Evolutionary conservation across 345 rosid genomes (phyloP), one percentile per base, ranked within the genome.

Genomic region (Eucalyptus guilfoylei): DNA sequence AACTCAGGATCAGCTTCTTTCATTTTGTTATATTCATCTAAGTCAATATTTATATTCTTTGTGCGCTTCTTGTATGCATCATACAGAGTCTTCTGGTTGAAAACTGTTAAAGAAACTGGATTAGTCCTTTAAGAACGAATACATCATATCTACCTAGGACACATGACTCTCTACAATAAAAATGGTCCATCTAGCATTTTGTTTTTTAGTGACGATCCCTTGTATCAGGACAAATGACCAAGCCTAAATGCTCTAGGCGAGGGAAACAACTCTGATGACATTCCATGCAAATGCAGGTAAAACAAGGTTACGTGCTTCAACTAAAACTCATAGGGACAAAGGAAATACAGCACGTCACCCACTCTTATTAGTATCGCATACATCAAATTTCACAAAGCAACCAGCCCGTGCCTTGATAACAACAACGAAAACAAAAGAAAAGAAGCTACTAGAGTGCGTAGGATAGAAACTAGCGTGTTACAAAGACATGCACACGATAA

Each of bases 1-100:
- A 97, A 97, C 96, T 98, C 99, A 19, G 99, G 99, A 95, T 97
- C 99, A 89, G 96, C 94, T 95, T 96, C 99, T 94, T 96, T 98
- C 97, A 96, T 96, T 93, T 92, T 95, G 95, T 95, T 98, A 67
- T 98, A 97, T 88, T 97, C 99, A 76, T 97, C 99, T 21, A 95
- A 52, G 92, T 96, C 96, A 88, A 98, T 93, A 49, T 96, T 91
- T 55, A 97, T 87, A 88, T 96, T 98, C 93, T 95, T 94, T 6
- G 99, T 94, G 88, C 99, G 93, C 90, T 96, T 98, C 92, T 98
- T 97, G 92, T 96, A 95, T 30, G 99, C 99, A 87, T 94, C 91
- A 92, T 98, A 98, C 89, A 96, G 92, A 5, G 99, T 92, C 95
- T 91, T 97, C 95, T 96, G 99, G 89, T 98, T 98, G 92, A 97